Percentiles rank a stretch among this genome's conserved stretches.
Evolutionary conservation across 1,284 basidiomycete genomes (phyloP).

Genomic region (Naganishia liquefaciens): DNA sequence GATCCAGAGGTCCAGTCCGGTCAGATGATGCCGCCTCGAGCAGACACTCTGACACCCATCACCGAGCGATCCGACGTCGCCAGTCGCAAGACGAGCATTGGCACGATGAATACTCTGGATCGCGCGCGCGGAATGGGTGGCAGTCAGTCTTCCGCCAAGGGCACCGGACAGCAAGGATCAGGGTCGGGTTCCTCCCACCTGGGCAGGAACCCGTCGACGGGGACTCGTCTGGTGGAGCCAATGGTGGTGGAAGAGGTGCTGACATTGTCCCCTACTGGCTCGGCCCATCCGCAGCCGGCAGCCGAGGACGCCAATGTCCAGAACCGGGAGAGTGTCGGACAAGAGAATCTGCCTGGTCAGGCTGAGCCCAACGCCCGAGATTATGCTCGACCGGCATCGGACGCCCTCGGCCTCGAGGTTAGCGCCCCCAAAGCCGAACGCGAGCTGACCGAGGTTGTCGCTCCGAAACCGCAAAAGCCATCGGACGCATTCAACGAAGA

Average conservation of each 20-base stretch:
- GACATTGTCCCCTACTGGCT: conserved; percentile 6
- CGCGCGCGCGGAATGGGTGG: conserved; percentile 19
- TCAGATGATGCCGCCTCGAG: conserved; percentile 6
- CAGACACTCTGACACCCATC: conserved; percentile 56
- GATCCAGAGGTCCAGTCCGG: neutral
- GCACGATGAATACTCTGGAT: conserved; percentile 35
- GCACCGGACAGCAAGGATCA: neutral
- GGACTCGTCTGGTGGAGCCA: conserved; percentile 24
- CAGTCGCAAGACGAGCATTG: conserved; percentile 42
- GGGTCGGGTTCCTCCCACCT: conserved; percentile 28
- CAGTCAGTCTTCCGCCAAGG: conserved; percentile 27
- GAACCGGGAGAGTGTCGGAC: neutral
- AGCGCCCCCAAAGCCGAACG: neutral
- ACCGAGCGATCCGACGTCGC: conserved; percentile 55
- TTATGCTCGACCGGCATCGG: no score
- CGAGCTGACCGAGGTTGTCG: conserved; percentile 11
- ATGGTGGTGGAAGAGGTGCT: conserved; percentile 26
- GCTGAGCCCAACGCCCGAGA: neutral
- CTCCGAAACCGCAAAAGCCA: conserved; percentile 29
- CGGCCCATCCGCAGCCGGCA: conserved; percentile 1
- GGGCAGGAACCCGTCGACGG: conserved; percentile 17
- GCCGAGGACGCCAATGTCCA: neutral
- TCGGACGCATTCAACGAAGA: conserved; percentile 25
- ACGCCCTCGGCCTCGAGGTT: neutral
- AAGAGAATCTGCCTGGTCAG: neutral